These are phyloP conservation scores for Phyllosticta paracitricarpa DNA, from an alignment of 2,329 filamentous ascomycete species.

Conservation along the genomic window DNA sequence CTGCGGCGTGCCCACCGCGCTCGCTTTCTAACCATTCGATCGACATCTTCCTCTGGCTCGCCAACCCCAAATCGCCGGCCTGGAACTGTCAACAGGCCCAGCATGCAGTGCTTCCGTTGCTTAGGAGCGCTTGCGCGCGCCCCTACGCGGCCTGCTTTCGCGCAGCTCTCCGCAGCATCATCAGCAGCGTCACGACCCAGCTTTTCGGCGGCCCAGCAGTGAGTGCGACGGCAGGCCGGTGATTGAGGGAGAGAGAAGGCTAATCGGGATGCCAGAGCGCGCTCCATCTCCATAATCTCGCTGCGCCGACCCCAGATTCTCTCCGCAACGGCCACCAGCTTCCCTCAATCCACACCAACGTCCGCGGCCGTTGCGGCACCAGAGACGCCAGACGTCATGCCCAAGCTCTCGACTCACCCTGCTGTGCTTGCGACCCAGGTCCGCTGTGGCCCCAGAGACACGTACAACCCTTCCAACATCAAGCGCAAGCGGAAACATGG, in stretches of 20 bases:
- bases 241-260: conserved; percentile 12
- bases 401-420: conserved; percentile 28
- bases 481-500: conserved; percentile 54
- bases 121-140: conserved; percentile 18
- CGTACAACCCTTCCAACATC: conserved; percentile 49
- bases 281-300: conserved; percentile 16
- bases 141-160: neutral
- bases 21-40: neutral
- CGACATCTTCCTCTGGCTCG: neutral
- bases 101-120: conserved; percentile 26
- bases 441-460: conserved; percentile 41
- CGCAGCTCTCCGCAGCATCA: conserved; percentile 10
- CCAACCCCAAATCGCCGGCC: neutral
- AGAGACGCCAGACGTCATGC: conserved; percentile 21
- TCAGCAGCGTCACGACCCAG: conserved; percentile 9
- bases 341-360: conserved; percentile 1
- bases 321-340: conserved; percentile 12
- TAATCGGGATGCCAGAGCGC: neutral
- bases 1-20: neutral
- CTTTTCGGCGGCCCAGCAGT: conserved; percentile 17
- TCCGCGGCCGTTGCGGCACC: conserved; percentile 1
- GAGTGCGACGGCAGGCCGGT: conserved; percentile 7
- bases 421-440: conserved; percentile 30
- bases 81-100: neutral
- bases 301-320: conserved; percentile 14